Conservation (phyloP, 306 rosid genomes). For the Fragaria iinumae region DNA sequence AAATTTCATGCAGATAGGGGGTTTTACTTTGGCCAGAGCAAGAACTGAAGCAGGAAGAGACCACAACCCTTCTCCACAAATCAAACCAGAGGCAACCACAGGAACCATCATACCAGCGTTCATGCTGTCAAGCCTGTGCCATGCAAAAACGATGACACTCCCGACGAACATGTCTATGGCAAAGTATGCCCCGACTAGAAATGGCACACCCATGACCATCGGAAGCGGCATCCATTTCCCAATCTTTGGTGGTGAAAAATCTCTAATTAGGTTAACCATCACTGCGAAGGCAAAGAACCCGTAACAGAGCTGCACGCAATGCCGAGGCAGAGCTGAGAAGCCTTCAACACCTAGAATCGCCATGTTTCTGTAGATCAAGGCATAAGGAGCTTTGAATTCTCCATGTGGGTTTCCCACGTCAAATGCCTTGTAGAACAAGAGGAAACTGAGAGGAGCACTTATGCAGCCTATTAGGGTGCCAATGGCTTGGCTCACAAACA, state of each 20-base stretch:
- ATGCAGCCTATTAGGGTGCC: constrained; percentile 79
- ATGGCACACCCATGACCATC: constrained; percentile 93
- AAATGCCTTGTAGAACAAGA: constrained; percentile 69
- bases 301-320: constrained; percentile 72
- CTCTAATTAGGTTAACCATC: constrained; percentile 39
- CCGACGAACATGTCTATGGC: constrained; percentile 84
- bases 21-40: constrained; percentile 75
- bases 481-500: constrained; percentile 73
- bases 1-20: constrained; percentile 96
- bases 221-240: constrained; percentile 94
- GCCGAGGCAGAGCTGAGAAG: constrained; percentile 72
- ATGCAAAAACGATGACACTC: constrained; percentile 58
- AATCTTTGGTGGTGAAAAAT: constrained; percentile 46
- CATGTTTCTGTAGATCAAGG: constrained; percentile 62
- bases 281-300: constrained; percentile 46
- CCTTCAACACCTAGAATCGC: constrained; percentile 57
- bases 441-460: constrained; percentile 74
- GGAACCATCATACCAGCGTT: constrained; percentile 75
- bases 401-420: constrained; percentile 71
- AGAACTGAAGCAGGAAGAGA: constrained; percentile 88
- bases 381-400: constrained; percentile 93
- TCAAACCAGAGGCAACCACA: constrained; percentile 83
- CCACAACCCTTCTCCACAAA: constrained; percentile 96
- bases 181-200: constrained; percentile 85
- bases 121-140: constrained; percentile 50